These are phyloP conservation scores for Alternaria conjuncta DNA, from an alignment of 2,329 filamentous ascomycete genomes.

Conservation along the genomic window DNA sequence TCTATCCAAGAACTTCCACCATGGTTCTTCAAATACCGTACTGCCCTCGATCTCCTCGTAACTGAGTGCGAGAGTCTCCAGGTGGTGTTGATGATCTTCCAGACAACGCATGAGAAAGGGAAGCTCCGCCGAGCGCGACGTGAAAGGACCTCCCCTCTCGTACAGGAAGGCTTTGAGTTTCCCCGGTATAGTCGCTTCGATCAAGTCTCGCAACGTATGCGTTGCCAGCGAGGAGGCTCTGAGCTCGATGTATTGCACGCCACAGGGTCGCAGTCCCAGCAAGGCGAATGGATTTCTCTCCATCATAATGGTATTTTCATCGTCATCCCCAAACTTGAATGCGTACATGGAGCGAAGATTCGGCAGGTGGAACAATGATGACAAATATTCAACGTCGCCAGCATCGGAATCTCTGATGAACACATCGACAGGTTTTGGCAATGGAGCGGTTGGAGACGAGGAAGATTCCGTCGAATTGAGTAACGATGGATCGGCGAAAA, in stretches of 20 bases:
- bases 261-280: not conserved
- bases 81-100: not conserved
- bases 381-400: not conserved
- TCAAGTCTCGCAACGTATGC: not conserved
- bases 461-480: not conserved
- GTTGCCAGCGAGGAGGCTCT: not conserved
- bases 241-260: not conserved
- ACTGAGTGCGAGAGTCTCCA: not conserved
- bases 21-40: not conserved
- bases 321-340: not conserved
- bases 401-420: not conserved
- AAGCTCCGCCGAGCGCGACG: not conserved
- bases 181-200: not conserved
- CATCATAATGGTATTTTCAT: not conserved
- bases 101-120: not conserved
- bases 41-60: not conserved
- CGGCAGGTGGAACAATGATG: not conserved
- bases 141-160: not conserved
- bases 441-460: not conserved
- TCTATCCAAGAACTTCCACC: not conserved
- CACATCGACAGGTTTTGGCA: not conserved
- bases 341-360: not conserved
- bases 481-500: not conserved
- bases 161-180: not conserved
- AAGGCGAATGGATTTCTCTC: not conserved